Conservation (phyloP, 1,284 basidiomycete genomes). For the Trametes versicolor region DNA sequence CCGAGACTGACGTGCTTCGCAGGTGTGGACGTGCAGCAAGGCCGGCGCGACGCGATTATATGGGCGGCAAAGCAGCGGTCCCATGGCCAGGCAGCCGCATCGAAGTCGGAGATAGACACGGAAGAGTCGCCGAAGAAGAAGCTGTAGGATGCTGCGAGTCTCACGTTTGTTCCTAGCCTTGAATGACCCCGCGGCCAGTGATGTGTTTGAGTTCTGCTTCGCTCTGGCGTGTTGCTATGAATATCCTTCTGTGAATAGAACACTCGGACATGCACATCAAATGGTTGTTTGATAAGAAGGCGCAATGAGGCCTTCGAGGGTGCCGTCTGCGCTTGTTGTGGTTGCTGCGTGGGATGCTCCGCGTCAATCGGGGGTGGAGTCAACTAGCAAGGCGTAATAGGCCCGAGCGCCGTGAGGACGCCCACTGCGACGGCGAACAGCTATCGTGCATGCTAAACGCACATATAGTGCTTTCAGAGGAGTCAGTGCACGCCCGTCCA, state of each 20-base stretch:
- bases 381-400: not conserved
- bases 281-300: not conserved
- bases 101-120: not conserved
- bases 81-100: not conserved
- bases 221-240: not conserved
- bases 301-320: not conserved
- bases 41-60: conserved; percentile 67
- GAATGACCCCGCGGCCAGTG: not conserved
- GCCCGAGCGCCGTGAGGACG: too few species aligned
- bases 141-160: not conserved
- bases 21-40: conserved; percentile 74
- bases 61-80: conserved; percentile 59
- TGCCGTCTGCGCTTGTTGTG: not conserved
- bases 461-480: not conserved
- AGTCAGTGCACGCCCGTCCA: not conserved
- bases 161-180: not conserved
- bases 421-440: not conserved
- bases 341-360: not conserved
- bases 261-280: not conserved
- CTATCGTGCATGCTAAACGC: not conserved
- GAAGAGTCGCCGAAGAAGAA: conserved; percentile 30
- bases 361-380: not conserved
- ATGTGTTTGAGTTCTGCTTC: not conserved
- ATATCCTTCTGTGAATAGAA: not conserved
- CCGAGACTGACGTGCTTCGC: not conserved